These are phyloP conservation scores for Oryza nivara DNA, from an alignment of 176 grass and related monocot genomes.

Conservation along the genomic window DNA sequence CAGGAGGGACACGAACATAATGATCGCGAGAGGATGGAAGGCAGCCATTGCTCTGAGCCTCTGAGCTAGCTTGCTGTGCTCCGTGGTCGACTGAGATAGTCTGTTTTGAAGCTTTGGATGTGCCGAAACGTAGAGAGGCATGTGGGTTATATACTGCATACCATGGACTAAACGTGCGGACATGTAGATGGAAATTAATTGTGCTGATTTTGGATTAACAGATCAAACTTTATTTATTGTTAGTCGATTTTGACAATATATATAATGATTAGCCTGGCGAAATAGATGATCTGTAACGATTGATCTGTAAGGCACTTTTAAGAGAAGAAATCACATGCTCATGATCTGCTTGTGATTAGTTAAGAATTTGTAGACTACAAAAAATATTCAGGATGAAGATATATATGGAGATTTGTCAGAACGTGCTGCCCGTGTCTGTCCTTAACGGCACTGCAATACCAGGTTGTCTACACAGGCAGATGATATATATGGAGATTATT, in stretches of 20 bases:
- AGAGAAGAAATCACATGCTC: too few relatives aligned
- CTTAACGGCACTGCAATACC: too few relatives aligned
- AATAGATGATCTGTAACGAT: too few relatives aligned
- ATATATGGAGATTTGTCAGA: too few relatives aligned
- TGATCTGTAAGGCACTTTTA: too few relatives aligned
- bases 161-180: conserved; percentile 40
- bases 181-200: conserved; percentile 25
- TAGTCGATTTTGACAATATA: not conserved
- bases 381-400: too few relatives aligned
- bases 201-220: conserved; percentile 1
- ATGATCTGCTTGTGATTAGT: too few relatives aligned
- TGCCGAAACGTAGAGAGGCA: conserved; percentile 3
- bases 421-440: too few relatives aligned
- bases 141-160: conserved; percentile 28
- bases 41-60: conserved; percentile 32
- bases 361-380: too few relatives aligned
- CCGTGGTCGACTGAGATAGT: not conserved
- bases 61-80: too few relatives aligned
- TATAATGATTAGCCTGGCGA: not conserved
- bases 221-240: not conserved
- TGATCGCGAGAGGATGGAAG: not conserved
- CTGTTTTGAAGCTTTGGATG: not conserved
- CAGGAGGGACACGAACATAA: conserved; percentile 24
- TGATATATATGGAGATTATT: too few relatives aligned
- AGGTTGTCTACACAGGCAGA: too few relatives aligned